Percentiles rank a stretch among this genome's conserved stretches.
Conservation (phyloP, 345 rosid species). For the Syzygium grande region DNA sequence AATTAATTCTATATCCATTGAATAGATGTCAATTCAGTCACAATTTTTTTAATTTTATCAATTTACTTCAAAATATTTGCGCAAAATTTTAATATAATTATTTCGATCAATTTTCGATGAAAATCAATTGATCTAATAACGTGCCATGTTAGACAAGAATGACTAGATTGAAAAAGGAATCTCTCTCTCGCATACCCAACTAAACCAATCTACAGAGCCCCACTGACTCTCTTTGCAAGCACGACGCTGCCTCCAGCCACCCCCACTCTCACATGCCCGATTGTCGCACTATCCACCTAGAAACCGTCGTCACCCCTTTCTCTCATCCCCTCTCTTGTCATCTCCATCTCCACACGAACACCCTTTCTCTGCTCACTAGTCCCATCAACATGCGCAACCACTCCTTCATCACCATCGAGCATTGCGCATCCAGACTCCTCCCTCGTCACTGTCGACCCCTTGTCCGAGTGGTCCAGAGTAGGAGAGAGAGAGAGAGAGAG, state of each 20-base stretch:
- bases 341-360: neutral
- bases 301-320: too few relatives aligned
- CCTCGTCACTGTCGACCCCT: neutral
- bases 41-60: too few relatives aligned
- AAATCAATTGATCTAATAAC: accelerated
- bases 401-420: neutral
- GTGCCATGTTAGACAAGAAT: accelerated
- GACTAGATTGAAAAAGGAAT: too few relatives aligned
- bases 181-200: neutral
- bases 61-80: too few relatives aligned
- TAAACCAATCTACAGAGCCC: neutral
- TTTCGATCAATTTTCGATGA: accelerated
- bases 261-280: too few relatives aligned
- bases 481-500: too few relatives aligned
- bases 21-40: accelerated
- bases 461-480: neutral
- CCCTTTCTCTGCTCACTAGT: neutral
- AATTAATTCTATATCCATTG: too few relatives aligned
- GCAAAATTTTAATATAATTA: accelerated
- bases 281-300: neutral
- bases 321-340: neutral
- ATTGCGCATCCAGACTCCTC: too few relatives aligned
- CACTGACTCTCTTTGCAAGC: neutral
- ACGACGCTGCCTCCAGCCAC: neutral
- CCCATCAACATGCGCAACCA: neutral